Conservation (phyloP, 2,329 filamentous ascomycete genomes). For the Fusarium sp. region DNA sequence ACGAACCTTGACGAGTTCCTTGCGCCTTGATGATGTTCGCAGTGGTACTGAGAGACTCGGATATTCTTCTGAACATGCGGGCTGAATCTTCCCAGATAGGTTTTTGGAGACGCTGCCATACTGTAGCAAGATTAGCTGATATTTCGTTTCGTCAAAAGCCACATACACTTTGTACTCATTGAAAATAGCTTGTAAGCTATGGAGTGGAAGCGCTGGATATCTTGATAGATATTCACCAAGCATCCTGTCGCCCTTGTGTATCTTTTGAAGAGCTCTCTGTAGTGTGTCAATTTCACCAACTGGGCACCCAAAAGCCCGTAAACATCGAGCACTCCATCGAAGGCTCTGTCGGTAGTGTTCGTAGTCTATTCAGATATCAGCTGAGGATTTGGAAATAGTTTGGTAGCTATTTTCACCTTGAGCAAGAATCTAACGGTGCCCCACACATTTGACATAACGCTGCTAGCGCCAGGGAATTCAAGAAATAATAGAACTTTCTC, state of each 20-base stretch:
- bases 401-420: not conserved
- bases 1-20: not conserved
- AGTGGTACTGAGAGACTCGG: not conserved
- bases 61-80: not conserved
- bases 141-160: too few species aligned
- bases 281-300: not conserved
- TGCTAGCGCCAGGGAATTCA: not conserved
- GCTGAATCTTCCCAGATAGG: conserved; percentile 1
- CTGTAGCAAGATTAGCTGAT: rapidly evolving
- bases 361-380: not conserved
- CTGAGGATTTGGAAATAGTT: too few species aligned
- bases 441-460: not conserved
- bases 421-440: not conserved
- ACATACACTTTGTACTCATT: not conserved
- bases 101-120: conserved; percentile 19
- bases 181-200: conserved; percentile 8
- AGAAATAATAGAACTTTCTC: not conserved
- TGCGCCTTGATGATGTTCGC: not conserved
- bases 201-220: not conserved
- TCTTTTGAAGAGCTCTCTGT: not conserved
- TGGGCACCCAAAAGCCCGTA: conserved; percentile 5
- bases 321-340: conserved; percentile 2
- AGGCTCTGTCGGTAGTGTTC: not conserved
- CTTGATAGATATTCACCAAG: not conserved
- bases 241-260: not conserved